Conservation (phyloP, 2,329 filamentous ascomycete species). For the Grosmannia serpens region DNA sequence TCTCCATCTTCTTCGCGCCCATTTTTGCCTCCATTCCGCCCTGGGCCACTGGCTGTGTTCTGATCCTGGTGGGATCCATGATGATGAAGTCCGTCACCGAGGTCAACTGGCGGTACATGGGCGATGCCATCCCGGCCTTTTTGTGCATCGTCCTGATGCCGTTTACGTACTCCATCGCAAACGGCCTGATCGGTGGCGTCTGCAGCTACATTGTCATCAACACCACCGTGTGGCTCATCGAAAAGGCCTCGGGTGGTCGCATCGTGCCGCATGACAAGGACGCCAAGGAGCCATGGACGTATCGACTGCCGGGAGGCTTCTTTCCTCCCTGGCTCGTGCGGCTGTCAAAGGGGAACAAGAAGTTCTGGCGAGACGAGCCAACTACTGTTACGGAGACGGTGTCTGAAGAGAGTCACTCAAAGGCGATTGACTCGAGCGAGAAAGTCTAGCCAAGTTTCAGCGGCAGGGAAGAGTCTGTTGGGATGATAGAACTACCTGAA, state of each 20-base stretch:
- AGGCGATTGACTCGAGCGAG: not conserved
- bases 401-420: not conserved
- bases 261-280: conserved; percentile 39
- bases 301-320: conserved; percentile 61
- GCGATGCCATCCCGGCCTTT: conserved; percentile 64
- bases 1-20: conserved; percentile 63
- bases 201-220: conserved; percentile 41
- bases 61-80: conserved; percentile 60
- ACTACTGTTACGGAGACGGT: not conserved
- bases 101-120: conserved; percentile 67
- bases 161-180: conserved; percentile 66
- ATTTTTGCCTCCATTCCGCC: conserved; percentile 67
- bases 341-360: conserved; percentile 52
- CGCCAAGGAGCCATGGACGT: conserved; percentile 43
- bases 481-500: no score
- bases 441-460: not conserved
- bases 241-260: conserved; percentile 28
- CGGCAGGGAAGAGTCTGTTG: no score
- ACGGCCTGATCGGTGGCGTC: conserved; percentile 57
- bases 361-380: conserved; percentile 49
- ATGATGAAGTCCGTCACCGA: conserved; percentile 65
- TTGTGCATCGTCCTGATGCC: conserved; percentile 64
- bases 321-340: conserved; percentile 64
- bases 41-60: conserved; percentile 64
- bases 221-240: conserved; percentile 30